These are phyloP conservation scores for Berkeleyomyces rouxiae DNA, from an alignment of 2,329 filamentous ascomycete genomes.

Conservation along the genomic window DNA sequence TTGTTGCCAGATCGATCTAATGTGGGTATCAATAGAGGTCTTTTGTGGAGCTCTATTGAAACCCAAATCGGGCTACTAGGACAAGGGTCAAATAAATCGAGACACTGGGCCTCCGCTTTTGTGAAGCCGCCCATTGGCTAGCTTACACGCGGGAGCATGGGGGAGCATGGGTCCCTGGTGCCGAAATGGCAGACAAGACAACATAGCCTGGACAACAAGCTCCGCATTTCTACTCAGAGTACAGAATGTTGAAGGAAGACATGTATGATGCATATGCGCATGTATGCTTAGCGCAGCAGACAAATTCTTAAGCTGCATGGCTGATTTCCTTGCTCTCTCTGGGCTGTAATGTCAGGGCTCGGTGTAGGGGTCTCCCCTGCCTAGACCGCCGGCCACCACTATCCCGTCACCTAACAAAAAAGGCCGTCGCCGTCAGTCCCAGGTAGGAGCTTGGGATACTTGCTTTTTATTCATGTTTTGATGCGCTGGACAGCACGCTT, in stretches of 20 bases:
- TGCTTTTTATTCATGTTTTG: background rate
- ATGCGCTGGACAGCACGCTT: background rate
- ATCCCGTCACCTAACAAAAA: background rate
- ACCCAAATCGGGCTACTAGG: conserved; percentile 19
- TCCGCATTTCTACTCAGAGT: background rate
- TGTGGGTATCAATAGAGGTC: conserved; percentile 18
- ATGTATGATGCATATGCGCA: background rate
- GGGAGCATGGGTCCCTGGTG: background rate
- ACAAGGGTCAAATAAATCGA: background rate
- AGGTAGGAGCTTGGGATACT: background rate
- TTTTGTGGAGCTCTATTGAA: conserved; percentile 21
- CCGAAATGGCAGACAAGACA: background rate
- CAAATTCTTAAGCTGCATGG: background rate
- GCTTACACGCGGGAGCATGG: background rate
- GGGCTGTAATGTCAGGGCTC: background rate
- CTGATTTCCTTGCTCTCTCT: background rate
- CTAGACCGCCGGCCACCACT: background rate
- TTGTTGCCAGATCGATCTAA: background rate
- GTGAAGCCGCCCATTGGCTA: background rate
- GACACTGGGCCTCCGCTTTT: background rate
- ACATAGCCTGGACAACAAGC: no score
- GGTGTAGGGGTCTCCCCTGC: background rate
- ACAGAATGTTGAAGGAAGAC: background rate
- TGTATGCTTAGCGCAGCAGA: background rate
- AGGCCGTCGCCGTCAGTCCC: background rate